Evolutionary conservation across 2,329 filamentous ascomycete species (phyloP).

Genomic region (Conoideocrella luteorostrata): DNA sequence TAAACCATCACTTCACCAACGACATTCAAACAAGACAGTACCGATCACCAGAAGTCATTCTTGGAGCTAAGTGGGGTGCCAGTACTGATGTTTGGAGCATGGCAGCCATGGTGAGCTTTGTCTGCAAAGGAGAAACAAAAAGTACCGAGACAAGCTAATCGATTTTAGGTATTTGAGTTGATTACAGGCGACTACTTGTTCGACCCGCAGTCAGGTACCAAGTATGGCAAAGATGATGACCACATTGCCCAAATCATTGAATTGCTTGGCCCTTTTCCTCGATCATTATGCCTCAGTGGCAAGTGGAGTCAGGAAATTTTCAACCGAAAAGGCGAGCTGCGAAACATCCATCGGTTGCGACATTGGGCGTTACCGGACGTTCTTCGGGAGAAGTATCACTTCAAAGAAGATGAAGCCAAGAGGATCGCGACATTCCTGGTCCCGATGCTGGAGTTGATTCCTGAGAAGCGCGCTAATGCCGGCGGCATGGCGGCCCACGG

Average conservation of each 20-base stretch:
- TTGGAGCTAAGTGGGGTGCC: conserved; percentile 97
- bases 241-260: conserved; percentile 99
- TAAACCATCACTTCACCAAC: conserved; percentile 97
- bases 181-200: conserved; percentile 99
- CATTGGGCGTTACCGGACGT: conserved; percentile 96
- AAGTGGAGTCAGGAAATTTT: conserved; percentile 99
- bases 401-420: conserved; percentile 72
- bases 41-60: conserved; percentile 90
- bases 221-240: conserved; percentile 98
- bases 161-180: conserved; percentile 77
- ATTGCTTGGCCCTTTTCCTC: conserved; percentile 86
- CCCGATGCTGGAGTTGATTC: conserved; percentile 86
- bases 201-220: conserved; percentile 95
- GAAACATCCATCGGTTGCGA: conserved; percentile 92
- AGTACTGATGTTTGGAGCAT: conserved; percentile 99
- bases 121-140: too few species aligned
- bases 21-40: conserved; percentile 98
- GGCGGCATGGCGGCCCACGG: conserved; percentile 85
- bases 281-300: conserved; percentile 81
- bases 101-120: conserved; percentile 96
- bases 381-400: conserved; percentile 93
- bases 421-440: conserved; percentile 74
- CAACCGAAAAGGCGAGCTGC: conserved; percentile 92
- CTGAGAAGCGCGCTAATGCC: conserved; percentile 85
- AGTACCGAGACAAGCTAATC: neutral